Evolutionary conservation across 441 rosid species (phyloP).

Genomic region (Gossypium davidsonii): DNA sequence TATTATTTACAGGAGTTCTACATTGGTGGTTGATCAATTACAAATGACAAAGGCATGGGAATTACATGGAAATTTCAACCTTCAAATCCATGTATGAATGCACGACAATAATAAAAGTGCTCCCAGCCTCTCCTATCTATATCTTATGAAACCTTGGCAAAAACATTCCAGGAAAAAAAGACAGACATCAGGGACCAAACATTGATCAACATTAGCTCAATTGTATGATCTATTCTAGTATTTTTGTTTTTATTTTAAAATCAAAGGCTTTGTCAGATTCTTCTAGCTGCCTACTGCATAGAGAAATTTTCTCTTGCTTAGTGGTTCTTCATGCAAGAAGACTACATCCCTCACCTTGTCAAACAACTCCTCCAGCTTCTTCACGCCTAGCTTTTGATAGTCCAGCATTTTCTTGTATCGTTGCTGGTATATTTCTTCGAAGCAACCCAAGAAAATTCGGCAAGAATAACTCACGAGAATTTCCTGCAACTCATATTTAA

Average conservation of each 20-base stretch:
- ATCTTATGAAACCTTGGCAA: constrained; percentile 14
- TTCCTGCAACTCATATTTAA: constrained; percentile 78
- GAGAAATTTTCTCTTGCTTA: constrained; percentile 54
- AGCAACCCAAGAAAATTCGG: constrained; percentile 56
- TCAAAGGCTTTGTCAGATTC: constrained; percentile 6
- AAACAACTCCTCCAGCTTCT: constrained; percentile 69
- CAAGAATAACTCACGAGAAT: constrained; percentile 84
- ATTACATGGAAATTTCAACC: constrained; percentile 31
- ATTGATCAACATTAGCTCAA: constrained; percentile 12
- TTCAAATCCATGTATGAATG: constrained; percentile 33
- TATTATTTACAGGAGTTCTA: constrained; percentile 14
- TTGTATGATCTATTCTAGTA: constrained; percentile 5
- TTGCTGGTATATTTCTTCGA: constrained; percentile 72
- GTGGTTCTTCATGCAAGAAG: constrained; percentile 61
- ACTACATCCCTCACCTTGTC: constrained; percentile 63
- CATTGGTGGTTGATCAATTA: constrained; percentile 22
- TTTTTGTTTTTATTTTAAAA: background rate
- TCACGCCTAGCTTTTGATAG: constrained; percentile 49
- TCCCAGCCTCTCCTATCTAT: constrained; percentile 22
- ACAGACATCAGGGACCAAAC: constrained; percentile 4
- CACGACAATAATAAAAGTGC: constrained; percentile 16
- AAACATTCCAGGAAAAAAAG: background rate
- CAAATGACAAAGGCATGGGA: constrained; percentile 14
- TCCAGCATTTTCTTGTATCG: constrained; percentile 68
- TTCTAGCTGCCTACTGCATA: constrained; percentile 44